phyloP scores from a whole-genome alignment of 192 early-diverging fungal species.

The Gonapodya sp. region DNA sequence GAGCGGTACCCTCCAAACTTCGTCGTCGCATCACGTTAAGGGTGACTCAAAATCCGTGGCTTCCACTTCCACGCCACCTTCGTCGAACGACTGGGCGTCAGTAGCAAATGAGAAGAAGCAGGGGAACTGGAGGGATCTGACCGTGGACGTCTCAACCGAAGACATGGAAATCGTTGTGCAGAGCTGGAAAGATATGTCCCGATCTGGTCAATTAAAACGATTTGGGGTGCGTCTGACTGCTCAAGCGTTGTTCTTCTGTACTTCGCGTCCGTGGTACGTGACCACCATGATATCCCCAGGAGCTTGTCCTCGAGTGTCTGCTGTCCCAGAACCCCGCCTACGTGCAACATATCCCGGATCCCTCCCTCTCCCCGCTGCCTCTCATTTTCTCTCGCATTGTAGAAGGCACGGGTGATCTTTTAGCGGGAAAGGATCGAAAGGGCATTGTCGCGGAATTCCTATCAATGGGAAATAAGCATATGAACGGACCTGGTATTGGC shows the following conservation, averaged over 20 bases:
- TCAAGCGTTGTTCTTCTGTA: not conserved
- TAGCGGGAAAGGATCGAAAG: not conserved
- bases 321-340: not conserved
- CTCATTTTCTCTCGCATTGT: not conserved
- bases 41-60: not conserved
- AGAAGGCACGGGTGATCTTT: not conserved
- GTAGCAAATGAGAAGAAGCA: not conserved
- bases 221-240: not conserved
- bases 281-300: not conserved
- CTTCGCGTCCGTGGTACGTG: not conserved
- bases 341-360: not conserved
- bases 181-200: not conserved
- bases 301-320: not conserved
- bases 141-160: not conserved
- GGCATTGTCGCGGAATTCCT: not conserved
- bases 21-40: not conserved
- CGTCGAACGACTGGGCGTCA: not conserved
- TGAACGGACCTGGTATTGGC: not conserved
- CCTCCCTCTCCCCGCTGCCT: not conserved
- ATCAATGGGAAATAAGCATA: not conserved
- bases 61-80: not conserved
- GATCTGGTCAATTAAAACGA: not conserved
- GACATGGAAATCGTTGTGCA: not conserved
- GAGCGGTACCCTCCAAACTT: too few relatives aligned
- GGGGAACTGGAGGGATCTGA: not conserved